A percentile compares a stretch with the other conserved stretches of the same genome.
Evolutionary conservation across 2,329 filamentous ascomycete genomes (phyloP).

Genomic region (Pyrenochaeta sp.): DNA sequence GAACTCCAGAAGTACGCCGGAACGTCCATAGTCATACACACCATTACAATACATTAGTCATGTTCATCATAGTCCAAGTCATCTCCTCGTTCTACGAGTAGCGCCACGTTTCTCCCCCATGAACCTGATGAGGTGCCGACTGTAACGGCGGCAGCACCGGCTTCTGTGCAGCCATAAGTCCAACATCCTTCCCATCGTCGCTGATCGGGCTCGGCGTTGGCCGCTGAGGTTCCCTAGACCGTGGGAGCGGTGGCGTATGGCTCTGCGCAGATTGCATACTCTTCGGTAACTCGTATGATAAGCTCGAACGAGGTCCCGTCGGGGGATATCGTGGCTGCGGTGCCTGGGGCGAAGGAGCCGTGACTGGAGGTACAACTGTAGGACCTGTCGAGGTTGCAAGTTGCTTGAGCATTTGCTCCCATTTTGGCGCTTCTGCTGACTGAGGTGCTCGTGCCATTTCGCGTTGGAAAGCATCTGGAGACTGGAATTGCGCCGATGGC

Average conservation of each 20-base stretch:
- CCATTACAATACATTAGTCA: conserved; percentile 12
- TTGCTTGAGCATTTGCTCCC: conserved; percentile 47
- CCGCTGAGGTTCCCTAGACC: conserved; percentile 30
- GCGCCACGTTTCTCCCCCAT: conserved; percentile 45
- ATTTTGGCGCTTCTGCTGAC: conserved; percentile 35
- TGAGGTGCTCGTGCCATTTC: conserved; percentile 45
- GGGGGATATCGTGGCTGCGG: conserved; percentile 27
- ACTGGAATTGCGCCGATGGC: conserved; percentile 53
- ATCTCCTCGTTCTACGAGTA: conserved; percentile 21
- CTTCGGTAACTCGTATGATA: conserved; percentile 23
- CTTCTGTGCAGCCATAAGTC: conserved; percentile 12
- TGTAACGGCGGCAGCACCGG: conserved; percentile 13
- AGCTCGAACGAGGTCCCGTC: conserved; percentile 18
- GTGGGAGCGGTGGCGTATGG: conserved; percentile 22
- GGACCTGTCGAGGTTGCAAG: conserved; percentile 32
- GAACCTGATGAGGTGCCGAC: conserved; percentile 15
- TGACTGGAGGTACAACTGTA: conserved; percentile 10
- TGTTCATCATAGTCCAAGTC: neutral
- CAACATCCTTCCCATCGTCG: conserved; percentile 37
- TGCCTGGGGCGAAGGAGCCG: conserved; percentile 17
- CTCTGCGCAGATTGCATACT: conserved; percentile 19
- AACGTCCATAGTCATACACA: conserved; percentile 10
- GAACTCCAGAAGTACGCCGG: neutral
- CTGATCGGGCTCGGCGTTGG: conserved; percentile 46
- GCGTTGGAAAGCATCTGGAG: conserved; percentile 54